These are phyloP conservation scores for Saccharomycopsis malanga DNA, from an alignment of 805 yeast genomes.

Conservation along the genomic window DNA sequence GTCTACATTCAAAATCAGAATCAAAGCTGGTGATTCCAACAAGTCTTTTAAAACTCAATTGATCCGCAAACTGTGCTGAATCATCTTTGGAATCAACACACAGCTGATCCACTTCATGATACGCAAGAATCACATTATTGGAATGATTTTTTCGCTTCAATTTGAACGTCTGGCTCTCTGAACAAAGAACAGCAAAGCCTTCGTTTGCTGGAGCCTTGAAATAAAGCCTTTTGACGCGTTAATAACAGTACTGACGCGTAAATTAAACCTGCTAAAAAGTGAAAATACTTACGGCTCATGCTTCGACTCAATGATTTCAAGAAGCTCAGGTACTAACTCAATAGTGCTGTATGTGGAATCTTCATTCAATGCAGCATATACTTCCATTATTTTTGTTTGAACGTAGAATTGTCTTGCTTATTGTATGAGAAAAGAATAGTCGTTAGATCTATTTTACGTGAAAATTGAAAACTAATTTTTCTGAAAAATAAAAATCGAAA, in stretches of 20 bases:
- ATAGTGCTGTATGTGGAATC: conserved; percentile 16
- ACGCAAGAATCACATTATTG: conserved; percentile 58
- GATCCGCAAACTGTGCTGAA: not conserved
- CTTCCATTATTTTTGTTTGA: conserved; percentile 15
- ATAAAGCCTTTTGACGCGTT: conserved; percentile 16
- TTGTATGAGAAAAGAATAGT: too few relatives aligned
- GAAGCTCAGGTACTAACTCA: conserved; percentile 13
- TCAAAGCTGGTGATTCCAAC: conserved; percentile 32
- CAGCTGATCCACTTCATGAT: conserved; percentile 1
- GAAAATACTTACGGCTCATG: conserved; percentile 12
- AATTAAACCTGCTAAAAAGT: too few relatives aligned
- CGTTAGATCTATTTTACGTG: too few relatives aligned
- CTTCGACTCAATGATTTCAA: conserved; percentile 10
- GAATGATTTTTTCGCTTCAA: conserved; percentile 81
- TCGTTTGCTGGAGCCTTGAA: conserved; percentile 31
- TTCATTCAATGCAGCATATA: conserved; percentile 8
- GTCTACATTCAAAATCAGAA: conserved; percentile 34
- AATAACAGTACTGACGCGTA: not conserved
- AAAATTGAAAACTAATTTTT: too few relatives aligned
- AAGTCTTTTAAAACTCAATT: conserved; percentile 23
- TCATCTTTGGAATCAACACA: not conserved
- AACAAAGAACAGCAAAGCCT: conserved; percentile 53
- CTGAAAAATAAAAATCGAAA: not conserved
- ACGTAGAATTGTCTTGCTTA: too few relatives aligned
- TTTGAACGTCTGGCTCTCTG: conserved; percentile 50